These are phyloP conservation scores for Phialophora verrucosa DNA, from an alignment of 2,329 filamentous ascomycete species.

Conservation along the genomic window DNA sequence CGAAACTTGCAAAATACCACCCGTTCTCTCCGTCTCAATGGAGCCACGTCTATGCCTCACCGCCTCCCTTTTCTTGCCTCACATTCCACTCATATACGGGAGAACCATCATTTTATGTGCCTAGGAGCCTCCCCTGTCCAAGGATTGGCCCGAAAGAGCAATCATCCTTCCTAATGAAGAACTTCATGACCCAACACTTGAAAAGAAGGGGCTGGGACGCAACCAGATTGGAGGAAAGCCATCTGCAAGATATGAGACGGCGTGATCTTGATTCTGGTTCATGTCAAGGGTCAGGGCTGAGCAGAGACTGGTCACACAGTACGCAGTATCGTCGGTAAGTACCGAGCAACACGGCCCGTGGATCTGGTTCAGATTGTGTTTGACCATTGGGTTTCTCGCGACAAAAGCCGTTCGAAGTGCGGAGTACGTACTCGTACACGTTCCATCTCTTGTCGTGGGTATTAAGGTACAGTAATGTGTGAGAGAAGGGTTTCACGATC, in stretches of 20 bases:
- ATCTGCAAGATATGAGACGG: slow-evolving; percentile 37
- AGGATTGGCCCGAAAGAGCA: slow-evolving; percentile 19
- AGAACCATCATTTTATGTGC: slow-evolving; percentile 22
- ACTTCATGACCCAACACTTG: slow-evolving; percentile 27
- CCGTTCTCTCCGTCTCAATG: slow-evolving; percentile 26
- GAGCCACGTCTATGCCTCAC: slow-evolving; percentile 36
- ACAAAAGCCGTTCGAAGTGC: background rate
- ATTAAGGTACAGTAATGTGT: slow-evolving; percentile 18
- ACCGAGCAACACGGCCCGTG: background rate
- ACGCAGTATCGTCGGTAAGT: background rate
- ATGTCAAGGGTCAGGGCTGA: background rate
- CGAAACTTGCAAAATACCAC: slow-evolving; percentile 29
- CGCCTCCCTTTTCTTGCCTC: slow-evolving; percentile 27
- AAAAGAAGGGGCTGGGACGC: slow-evolving; percentile 36
- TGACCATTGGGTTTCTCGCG: background rate
- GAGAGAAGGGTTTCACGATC: background rate
- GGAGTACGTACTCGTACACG: slow-evolving; percentile 1
- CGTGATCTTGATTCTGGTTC: slow-evolving; percentile 28
- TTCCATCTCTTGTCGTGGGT: slow-evolving; percentile 7
- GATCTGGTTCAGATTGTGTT: slow-evolving; percentile 13
- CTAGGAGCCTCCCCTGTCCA: slow-evolving; percentile 31
- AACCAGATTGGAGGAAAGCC: slow-evolving; percentile 28
- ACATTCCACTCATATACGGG: slow-evolving; percentile 32
- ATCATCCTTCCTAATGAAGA: slow-evolving; percentile 31
- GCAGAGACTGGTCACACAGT: background rate